Evolutionary conservation across 176 grass and related monocot species (phyloP).

Genomic region (Chrysopogon serrulatus): DNA sequence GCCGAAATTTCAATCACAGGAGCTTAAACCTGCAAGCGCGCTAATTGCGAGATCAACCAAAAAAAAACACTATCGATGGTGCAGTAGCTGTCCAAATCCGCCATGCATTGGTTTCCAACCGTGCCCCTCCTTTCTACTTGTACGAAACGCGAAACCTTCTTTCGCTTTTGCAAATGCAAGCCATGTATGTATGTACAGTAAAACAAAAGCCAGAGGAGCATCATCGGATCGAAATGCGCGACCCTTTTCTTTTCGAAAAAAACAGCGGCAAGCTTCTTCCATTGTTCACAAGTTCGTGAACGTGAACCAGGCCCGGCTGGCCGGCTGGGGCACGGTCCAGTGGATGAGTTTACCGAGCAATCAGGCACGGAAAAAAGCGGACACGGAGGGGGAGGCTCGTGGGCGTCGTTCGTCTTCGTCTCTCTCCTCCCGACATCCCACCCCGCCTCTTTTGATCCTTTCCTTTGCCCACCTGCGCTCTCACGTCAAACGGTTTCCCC

Average conservation of each 20-base stretch:
- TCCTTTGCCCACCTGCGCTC: constrained; percentile 34
- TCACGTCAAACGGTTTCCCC: constrained; percentile 44
- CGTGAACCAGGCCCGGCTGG: neutral
- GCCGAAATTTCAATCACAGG: neutral
- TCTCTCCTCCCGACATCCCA: constrained; percentile 26
- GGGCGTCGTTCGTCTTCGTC: neutral
- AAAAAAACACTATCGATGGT: neutral
- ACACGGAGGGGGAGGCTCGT: neutral
- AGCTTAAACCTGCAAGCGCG: neutral
- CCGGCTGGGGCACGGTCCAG: neutral
- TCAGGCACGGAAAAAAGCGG: neutral
- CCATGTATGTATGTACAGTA: no score
- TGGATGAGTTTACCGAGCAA: neutral
- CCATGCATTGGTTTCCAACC: neutral
- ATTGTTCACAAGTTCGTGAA: neutral
- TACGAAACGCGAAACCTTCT: neutral
- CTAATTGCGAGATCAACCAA: neutral
- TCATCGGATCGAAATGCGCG: constrained; percentile 3
- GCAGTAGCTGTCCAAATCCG: neutral
- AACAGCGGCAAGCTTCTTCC: no score
- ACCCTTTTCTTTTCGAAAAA: neutral
- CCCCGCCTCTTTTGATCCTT: constrained; percentile 35
- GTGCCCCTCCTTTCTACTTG: neutral
- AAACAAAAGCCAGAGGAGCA: neutral
- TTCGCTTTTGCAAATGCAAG: neutral